Base-by-base conservation (phyloP, 2,329 filamentous ascomycete genomes). In the Stemphylium lycopersici region DNA sequence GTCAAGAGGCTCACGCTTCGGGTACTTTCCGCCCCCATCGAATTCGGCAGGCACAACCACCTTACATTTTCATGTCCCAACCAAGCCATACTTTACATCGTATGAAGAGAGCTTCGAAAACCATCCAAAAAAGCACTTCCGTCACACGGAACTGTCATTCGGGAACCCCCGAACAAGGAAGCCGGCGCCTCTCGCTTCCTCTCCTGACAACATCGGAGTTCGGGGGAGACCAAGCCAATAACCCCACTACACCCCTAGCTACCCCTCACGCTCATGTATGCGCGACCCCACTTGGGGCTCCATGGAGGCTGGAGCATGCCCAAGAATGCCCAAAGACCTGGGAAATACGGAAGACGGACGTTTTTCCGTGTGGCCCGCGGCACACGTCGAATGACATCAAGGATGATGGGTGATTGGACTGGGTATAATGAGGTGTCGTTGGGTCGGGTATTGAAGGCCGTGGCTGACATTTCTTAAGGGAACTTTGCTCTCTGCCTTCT, bases 381-480 rank as follows among this genome's bases (percentile, higher is more conserved):
- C 44, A 48, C 13, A 33, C 20, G 49, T 48, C 49, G 48, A 52
- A 48, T 52, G 43, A 41, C 49, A 41, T 15, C 42, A 34, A 41
- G 31, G n/a, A 45, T 20, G 11, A 36, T 32, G 13, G 20, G 26
- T 29, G 11, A 36, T 36, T 10, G 42, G 36, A 46, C 26, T 33
- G 42, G 32, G 20, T 29, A 26, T 20, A 22, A 47, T 39, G 44
- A 46, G 34, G n/a, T 33, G 34, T 47, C 36, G 31, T 36, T 22
- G 36, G 42, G 29, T 52, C 42, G 49, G 43, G 44, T 48, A 26
- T 22, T 31, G 43, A 41, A 48, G 26, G 49, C 36, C 29, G 4
- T 12, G 40, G 10, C n/a, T 42, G 18, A 2, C 26, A 16, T 34
- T 34, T 16, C 13, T 45, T 45, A 45, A 45, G 22, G 15, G 32